phyloP scores from a whole-genome alignment of 805 yeast genomes.

The Ascoidea asiatica region DNA sequence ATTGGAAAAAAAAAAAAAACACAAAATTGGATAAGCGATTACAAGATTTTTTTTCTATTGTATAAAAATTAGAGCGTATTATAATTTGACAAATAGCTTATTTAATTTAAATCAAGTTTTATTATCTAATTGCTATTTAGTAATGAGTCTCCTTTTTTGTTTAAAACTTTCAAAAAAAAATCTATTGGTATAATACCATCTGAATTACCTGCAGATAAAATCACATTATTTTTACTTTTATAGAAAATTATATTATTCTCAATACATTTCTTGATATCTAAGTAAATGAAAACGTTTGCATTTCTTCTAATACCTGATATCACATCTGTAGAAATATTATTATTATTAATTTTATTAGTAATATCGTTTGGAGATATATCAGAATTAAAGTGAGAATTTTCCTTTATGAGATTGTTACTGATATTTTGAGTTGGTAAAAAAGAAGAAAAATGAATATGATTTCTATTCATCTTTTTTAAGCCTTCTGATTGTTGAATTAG shows the following conservation, averaged over 20 bases:
- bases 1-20: no score
- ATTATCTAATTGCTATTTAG: no score
- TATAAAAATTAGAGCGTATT: no score
- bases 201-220: constrained; percentile 47
- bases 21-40: no score
- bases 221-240: constrained; percentile 62
- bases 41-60: no score
- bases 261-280: constrained; percentile 40
- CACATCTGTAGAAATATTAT: constrained; percentile 21
- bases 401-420: no score
- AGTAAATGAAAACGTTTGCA: constrained; percentile 41
- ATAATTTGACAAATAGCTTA: no score
- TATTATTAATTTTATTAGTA: no score
- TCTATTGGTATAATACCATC: constrained; percentile 35
- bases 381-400: no score
- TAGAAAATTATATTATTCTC: constrained; percentile 35
- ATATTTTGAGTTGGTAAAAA: no score
- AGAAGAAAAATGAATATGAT: constrained; percentile 77
- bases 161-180: constrained; percentile 28
- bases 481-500: constrained; percentile 41
- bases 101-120: no score
- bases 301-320: constrained; percentile 65
- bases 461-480: constrained; percentile 55
- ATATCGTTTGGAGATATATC: no score
- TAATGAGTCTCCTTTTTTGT: constrained; percentile 11